A percentile compares a stretch with the other conserved stretches of the same genome.
These are phyloP conservation scores for Allium fistulosum DNA, from an alignment of 106 monocot genomes.

Conservation along the genomic window DNA sequence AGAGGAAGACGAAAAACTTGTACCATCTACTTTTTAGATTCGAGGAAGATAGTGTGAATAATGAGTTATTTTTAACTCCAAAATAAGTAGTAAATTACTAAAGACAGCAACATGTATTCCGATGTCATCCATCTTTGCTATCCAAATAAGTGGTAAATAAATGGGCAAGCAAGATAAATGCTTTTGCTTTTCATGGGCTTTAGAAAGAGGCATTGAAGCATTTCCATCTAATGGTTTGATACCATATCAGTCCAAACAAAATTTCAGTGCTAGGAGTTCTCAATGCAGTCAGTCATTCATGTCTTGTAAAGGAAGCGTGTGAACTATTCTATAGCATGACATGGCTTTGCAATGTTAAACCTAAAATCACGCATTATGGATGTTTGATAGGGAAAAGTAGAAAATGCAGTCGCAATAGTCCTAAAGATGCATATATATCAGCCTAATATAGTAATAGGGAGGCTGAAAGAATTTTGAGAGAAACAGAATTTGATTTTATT, in stretches of 20 bases:
- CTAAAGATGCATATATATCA: slow-evolving; percentile 21
- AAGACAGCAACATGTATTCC: no score
- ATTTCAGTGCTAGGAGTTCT: slow-evolving; percentile 29
- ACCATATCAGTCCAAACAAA: slow-evolving; percentile 18
- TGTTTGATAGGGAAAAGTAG: slow-evolving; percentile 20
- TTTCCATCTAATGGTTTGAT: slow-evolving; percentile 19
- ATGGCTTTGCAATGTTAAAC: slow-evolving; percentile 11
- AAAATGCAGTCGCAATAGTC: slow-evolving; percentile 16
- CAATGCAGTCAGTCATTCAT: slow-evolving; percentile 35
- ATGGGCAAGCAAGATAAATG: slow-evolving; percentile 42
- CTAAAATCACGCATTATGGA: slow-evolving; percentile 37
- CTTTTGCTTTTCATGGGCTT: slow-evolving; percentile 32
- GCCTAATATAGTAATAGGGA: slow-evolving; percentile 18
- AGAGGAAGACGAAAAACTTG: no score
- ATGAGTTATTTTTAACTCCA: no score
- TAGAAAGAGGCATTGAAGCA: slow-evolving; percentile 18
- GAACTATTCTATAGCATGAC: slow-evolving; percentile 20
- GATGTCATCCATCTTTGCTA: no score
- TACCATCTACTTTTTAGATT: no score
- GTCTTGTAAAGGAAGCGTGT: slow-evolving; percentile 23
- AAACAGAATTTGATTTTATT: no score
- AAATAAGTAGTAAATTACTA: no score
- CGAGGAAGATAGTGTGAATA: no score
- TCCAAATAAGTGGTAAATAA: no score
- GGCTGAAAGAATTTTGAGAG: no score